Percentiles rank a stretch among this genome's conserved stretches.
phyloP scores from a whole-genome alignment of 352 stramenopile species.

The Phytopythium ostracodes region DNA sequence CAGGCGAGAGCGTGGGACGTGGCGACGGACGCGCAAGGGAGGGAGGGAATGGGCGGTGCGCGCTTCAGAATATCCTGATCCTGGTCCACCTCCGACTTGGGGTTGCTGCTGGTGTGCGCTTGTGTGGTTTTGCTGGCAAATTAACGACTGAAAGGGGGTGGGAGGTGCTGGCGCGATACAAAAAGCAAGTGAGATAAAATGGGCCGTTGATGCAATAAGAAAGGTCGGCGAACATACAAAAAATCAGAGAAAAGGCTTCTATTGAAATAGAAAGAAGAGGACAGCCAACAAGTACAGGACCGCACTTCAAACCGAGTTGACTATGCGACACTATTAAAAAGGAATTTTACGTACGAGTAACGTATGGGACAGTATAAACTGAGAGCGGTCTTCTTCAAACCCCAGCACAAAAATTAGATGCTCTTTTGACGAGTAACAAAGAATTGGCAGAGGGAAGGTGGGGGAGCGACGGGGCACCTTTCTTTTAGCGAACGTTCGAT shows the following conservation, averaged over 20 bases:
- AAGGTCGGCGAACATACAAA: background rate
- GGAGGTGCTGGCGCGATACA: background rate
- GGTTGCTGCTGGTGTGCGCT: too few relatives aligned
- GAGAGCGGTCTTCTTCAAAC: too few relatives aligned
- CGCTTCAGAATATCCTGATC: background rate
- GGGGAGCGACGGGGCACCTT: slow-evolving; percentile 1
- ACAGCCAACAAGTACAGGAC: background rate
- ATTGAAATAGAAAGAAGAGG: background rate
- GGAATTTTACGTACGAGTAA: too few relatives aligned
- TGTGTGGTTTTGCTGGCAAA: background rate
- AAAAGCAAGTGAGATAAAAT: background rate
- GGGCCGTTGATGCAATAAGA: background rate
- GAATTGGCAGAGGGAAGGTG: background rate
- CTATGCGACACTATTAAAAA: too few relatives aligned
- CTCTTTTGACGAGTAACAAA: slow-evolving; percentile 3
- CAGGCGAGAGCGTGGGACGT: background rate
- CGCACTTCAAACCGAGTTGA: too few relatives aligned
- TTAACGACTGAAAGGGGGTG: background rate
- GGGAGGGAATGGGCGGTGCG: background rate
- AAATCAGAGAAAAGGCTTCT: background rate
- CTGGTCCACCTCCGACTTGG: too few relatives aligned
- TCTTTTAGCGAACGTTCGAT: background rate
- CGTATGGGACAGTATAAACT: too few relatives aligned
- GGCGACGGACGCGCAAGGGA: background rate
- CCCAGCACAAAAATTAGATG: background rate